Percentiles rank a stretch among this genome's conserved stretches.
phyloP scores from a whole-genome alignment of 306 rosid genomes.

The Prunus dulcis region DNA sequence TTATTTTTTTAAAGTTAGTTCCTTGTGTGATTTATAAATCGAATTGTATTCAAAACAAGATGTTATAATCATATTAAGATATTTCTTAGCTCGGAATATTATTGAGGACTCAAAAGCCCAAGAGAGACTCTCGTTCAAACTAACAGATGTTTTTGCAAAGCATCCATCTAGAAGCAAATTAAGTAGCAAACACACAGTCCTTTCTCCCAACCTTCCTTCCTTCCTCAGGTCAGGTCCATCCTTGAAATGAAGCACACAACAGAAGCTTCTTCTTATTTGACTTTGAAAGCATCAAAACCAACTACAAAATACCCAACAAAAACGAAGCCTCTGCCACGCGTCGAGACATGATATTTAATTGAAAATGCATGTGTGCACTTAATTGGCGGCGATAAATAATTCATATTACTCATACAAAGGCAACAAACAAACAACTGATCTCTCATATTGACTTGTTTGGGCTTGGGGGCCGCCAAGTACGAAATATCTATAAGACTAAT shows the following conservation, averaged over 20 bases:
- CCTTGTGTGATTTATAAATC: no score
- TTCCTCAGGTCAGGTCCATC: not conserved
- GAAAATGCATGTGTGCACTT: not conserved
- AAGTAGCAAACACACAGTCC: not conserved
- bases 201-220: not conserved
- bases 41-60: no score
- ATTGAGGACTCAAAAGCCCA: no score
- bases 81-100: no score
- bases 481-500: not conserved
- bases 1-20: no score
- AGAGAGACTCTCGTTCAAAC: no score
- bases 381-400: not conserved
- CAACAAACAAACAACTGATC: not conserved
- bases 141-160: no score
- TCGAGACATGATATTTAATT: not conserved
- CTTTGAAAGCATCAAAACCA: constrained; percentile 8
- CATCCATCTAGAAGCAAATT: not conserved
- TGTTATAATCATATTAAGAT: no score
- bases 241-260: not conserved
- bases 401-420: not conserved
- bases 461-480: constrained; percentile 1
- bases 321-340: not conserved
- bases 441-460: not conserved
- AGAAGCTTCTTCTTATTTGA: constrained; percentile 19
- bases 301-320: not conserved